Evolutionary conservation across 768 basidiomycete genomes (phyloP).

Genomic region (Mycena vulgaris): DNA sequence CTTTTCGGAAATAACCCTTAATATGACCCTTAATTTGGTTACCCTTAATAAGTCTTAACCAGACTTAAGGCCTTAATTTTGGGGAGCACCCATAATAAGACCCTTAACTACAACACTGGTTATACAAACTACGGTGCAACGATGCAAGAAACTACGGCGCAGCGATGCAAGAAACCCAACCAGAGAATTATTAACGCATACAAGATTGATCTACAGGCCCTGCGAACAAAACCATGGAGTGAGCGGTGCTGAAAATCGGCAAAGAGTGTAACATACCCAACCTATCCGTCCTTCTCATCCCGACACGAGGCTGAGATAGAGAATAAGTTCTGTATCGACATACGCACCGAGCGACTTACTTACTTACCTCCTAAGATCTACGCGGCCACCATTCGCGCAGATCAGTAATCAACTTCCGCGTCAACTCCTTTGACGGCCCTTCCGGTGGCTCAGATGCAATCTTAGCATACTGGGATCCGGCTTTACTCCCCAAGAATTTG

Average conservation of each 20-base stretch:
- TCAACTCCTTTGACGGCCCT: conserved; percentile 2
- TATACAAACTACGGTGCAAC: too few species aligned
- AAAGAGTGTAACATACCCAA: conserved; percentile 20
- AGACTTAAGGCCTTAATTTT: too few species aligned
- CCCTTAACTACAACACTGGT: too few species aligned
- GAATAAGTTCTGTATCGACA: conserved; percentile 23
- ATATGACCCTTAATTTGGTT: too few species aligned
- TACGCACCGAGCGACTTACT: conserved; percentile 2
- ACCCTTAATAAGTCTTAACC: too few species aligned
- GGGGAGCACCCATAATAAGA: too few species aligned
- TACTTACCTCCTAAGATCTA: conserved; percentile 25
- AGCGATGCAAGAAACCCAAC: conserved; percentile 23
- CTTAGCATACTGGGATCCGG: too few species aligned
- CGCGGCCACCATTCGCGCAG: conserved; percentile 20
- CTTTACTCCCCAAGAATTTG: conserved; percentile 2
- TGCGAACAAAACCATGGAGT: conserved; percentile 11
- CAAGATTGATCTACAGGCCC: conserved; percentile 22
- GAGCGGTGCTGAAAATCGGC: conserved; percentile 14
- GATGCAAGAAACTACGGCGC: too few species aligned
- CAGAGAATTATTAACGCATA: conserved; percentile 21
- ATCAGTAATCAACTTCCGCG: conserved; percentile 3
- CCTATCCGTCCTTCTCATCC: conserved; percentile 23
- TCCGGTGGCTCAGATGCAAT: too few species aligned
- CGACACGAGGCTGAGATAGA: conserved; percentile 20
- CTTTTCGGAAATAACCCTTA: too few species aligned